phyloP scores from a whole-genome alignment of 352 stramenopile species.

The Aphanomyces euteiches region DNA sequence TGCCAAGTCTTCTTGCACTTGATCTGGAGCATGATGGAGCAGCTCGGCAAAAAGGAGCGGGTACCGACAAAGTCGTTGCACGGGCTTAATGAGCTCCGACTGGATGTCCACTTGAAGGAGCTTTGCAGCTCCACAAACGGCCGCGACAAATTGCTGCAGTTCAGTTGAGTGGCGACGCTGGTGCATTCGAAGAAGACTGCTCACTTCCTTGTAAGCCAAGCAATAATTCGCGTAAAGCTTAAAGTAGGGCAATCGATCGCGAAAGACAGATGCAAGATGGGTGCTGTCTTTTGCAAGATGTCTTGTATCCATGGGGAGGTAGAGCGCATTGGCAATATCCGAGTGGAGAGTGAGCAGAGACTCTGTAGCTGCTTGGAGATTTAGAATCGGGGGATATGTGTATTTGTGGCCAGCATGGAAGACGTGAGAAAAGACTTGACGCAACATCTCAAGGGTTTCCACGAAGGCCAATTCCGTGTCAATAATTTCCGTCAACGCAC shows the following conservation, averaged over 20 bases:
- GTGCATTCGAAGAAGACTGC: constrained; percentile 4
- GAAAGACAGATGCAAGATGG: neutral
- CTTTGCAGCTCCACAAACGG: constrained; percentile 4
- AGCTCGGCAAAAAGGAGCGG: constrained; percentile 54
- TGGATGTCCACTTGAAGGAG: constrained; percentile 40
- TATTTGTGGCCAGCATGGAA: constrained; percentile 1
- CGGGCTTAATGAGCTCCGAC: constrained; percentile 65
- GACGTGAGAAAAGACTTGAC: constrained; percentile 18
- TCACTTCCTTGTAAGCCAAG: constrained; percentile 27
- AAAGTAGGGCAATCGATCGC: constrained; percentile 17
- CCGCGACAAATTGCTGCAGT: constrained; percentile 16
- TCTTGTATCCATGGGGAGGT: neutral
- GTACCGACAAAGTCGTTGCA: constrained; percentile 69
- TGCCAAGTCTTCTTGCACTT: constrained; percentile 40
- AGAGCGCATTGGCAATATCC: neutral
- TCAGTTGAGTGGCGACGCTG: constrained; percentile 4
- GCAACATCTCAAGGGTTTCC: constrained; percentile 7
- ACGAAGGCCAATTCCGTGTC: constrained; percentile 18
- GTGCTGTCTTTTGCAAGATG: constrained; percentile 7
- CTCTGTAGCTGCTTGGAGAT: constrained; percentile 5
- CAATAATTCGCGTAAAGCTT: constrained; percentile 30
- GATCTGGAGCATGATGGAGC: constrained; percentile 38
- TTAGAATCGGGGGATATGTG: constrained; percentile 4
- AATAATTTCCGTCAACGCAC: constrained; percentile 12
- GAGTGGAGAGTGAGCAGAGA: constrained; percentile 18